phyloP scores from a whole-genome alignment of 441 rosid genomes.

The Heliophila coronopifolia region DNA sequence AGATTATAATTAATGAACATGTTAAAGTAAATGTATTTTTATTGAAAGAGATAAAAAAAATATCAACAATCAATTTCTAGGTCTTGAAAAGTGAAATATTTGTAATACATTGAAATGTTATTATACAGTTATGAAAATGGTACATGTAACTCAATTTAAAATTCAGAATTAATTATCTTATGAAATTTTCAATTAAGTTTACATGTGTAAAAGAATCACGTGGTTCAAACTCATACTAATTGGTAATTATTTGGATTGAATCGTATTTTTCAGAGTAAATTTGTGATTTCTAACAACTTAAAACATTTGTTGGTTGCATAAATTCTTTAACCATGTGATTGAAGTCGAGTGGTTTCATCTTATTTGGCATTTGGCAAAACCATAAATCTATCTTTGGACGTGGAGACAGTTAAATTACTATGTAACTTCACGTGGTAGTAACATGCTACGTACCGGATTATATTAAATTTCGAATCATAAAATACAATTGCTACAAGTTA shows the following conservation, averaged over 20 bases:
- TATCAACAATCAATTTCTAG: conserved; percentile 1
- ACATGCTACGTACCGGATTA: not conserved
- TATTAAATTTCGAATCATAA: not conserved
- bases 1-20: not conserved
- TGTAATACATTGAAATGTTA: not conserved
- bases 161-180: too few relatives aligned
- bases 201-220: not conserved
- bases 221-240: not conserved
- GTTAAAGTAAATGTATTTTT: not conserved
- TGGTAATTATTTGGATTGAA: not conserved
- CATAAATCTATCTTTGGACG: not conserved
- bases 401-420: not conserved
- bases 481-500: not conserved
- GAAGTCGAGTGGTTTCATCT: not conserved
- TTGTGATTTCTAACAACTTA: not conserved
- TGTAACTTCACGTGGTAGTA: not conserved
- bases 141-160: not conserved
- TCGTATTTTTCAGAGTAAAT: not conserved
- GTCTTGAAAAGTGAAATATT: not conserved
- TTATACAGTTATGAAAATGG: not conserved
- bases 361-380: conserved; percentile 9
- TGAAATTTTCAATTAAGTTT: not conserved
- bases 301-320: not conserved
- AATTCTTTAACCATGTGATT: not conserved
- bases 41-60: not conserved